These are phyloP conservation scores for Yamadazyma membranifaciens DNA, from an alignment of 1,139 yeast species.

Conservation along the genomic window DNA sequence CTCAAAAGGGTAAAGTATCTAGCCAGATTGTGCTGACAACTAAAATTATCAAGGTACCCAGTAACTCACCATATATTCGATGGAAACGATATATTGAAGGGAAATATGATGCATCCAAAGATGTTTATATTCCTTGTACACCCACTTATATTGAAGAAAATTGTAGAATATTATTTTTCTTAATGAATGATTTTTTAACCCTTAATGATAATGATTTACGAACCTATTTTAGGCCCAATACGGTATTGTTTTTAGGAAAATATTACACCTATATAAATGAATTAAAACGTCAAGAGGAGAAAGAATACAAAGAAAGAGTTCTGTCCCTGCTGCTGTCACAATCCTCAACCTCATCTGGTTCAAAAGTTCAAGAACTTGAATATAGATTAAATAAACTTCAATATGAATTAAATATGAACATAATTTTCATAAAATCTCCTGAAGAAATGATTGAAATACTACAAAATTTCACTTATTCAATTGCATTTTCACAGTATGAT, in stretches of 20 bases:
- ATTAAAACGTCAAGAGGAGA: constrained; percentile 45
- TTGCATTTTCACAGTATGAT: constrained; percentile 54
- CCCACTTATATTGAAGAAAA: constrained; percentile 41
- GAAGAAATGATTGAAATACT: constrained; percentile 56
- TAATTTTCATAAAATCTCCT: constrained; percentile 45
- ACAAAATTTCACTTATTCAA: constrained; percentile 54
- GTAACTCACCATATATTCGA: constrained; percentile 26
- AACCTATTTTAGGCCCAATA: constrained; percentile 10
- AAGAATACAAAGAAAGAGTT: constrained; percentile 42
- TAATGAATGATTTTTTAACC: constrained; percentile 43
- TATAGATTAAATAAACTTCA: constrained; percentile 27
- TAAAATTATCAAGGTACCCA: constrained; percentile 7
- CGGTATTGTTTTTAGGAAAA: constrained; percentile 50
- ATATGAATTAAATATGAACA: constrained; percentile 35
- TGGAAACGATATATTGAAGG: constrained; percentile 41
- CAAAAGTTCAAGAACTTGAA: constrained; percentile 31
- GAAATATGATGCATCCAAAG: constrained; percentile 42
- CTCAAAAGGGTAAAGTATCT: constrained; percentile 1
- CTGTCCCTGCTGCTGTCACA: constrained; percentile 10
- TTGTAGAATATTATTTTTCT: constrained; percentile 42
- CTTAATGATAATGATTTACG: constrained; percentile 25
- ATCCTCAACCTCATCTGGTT: background rate
- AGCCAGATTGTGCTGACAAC: background rate
- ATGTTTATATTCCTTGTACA: constrained; percentile 54
- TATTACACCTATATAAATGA: constrained; percentile 44